A percentile compares a stretch with the other conserved stretches of the same genome.
Evolutionary conservation across 805 yeast genomes (phyloP).

Genomic region (Candida sanyiensis): DNA sequence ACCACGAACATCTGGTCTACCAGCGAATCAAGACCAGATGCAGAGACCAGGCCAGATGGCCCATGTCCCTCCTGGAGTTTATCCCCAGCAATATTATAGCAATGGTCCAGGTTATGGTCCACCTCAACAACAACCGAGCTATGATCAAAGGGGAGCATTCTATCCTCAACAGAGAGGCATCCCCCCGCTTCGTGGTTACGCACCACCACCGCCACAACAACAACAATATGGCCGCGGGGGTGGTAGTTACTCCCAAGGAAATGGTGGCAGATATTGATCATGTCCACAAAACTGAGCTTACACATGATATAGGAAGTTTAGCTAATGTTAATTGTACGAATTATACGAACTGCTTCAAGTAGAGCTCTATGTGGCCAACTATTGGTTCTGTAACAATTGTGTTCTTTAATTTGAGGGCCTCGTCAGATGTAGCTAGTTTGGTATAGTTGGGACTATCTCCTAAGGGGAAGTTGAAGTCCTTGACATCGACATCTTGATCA

Average conservation of each 20-base stretch:
- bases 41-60: not conserved
- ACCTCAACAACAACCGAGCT: constrained; percentile 1
- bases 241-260: not conserved
- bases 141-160: no score
- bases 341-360: not conserved
- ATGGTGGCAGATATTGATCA: not conserved
- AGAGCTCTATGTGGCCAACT: not conserved
- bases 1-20: not conserved
- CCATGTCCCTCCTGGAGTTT: not conserved
- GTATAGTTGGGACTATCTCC: constrained; percentile 18
- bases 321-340: not conserved
- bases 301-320: no score
- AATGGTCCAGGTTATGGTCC: no score
- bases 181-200: not conserved
- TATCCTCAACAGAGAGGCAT: no score
- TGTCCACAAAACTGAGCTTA: not conserved
- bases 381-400: not conserved
- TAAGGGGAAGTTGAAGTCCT: constrained; percentile 23
- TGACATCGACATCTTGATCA: constrained; percentile 11
- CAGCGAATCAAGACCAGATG: not conserved
- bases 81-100: no score
- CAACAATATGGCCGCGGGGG: no score
- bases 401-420: not conserved
- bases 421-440: not conserved
- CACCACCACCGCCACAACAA: not conserved